Base-by-base conservation (phyloP, 768 basidiomycete species). In the Pholiota microspora region DNA sequence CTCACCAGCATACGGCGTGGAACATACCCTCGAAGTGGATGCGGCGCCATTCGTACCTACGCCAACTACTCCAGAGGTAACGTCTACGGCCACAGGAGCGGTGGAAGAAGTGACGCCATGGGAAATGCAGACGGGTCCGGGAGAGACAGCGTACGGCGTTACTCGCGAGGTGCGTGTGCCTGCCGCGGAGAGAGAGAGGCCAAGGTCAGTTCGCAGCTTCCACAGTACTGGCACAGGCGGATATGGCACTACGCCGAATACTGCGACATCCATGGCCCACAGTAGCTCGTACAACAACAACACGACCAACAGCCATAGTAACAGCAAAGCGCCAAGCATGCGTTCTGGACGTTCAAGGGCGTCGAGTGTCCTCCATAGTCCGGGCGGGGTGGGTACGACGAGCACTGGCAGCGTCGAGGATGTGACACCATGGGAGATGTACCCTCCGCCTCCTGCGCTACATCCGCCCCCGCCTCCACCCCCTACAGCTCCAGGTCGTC, bases 51-150 rank as follows among this genome's bases (percentile, higher is more conserved):
- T 34, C 2, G 16, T 29, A 29, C 38, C 38, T 29, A 18, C 29
- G 38, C 24, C 40, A 18, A 40, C 28, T 13, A 32, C 28, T n/a
- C 51, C 32, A 7, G 29, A 29, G 7, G 18, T 34, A 7, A 42
- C 18, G 18, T 28, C 25, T 5, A 15, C 34, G 3, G 38, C 27
- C 3, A 44, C 40, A 13, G 34, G 36, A 29, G 47, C 35, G 55
- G 51, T 63, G 27, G 57, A 59, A 36, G 62, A 61, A 13, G 62
- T 63, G n/a, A 60, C 59, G n/a, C 56, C 56, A 23, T 57, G 56
- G 56, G 56, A 57, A 23, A 40, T 52, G 46, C 51, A 57, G 25
- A 16, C 52, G 31, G 52, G 52, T 10, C 49, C 42, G 12, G 51
- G 48, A 8, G 57, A 51, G 23, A 40, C 45, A 16, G 34, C 36